These are phyloP conservation scores for Thyridium curvatum DNA, from an alignment of 2,329 filamentous ascomycete species.

Conservation along the genomic window DNA sequence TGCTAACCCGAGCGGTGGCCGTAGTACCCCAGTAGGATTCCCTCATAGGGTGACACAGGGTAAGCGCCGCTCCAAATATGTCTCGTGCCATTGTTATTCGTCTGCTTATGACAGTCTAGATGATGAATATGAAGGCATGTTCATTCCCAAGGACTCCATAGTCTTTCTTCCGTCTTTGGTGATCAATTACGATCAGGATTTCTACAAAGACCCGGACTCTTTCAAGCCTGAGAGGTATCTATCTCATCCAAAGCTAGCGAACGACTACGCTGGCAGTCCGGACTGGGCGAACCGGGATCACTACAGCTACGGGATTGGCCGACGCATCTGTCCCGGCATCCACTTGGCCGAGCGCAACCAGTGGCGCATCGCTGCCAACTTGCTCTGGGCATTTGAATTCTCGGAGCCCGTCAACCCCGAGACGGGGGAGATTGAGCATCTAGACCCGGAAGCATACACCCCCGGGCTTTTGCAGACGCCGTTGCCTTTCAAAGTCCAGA, in stretches of 20 bases:
- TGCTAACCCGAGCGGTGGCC: no score
- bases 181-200: slow-evolving; percentile 18
- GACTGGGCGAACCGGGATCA: slow-evolving; percentile 8
- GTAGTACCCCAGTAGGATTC: no score
- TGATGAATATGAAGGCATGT: slow-evolving; percentile 25
- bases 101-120: slow-evolving; percentile 12
- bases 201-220: slow-evolving; percentile 14
- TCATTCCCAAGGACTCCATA: slow-evolving; percentile 23
- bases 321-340: slow-evolving; percentile 30
- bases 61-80: no score
- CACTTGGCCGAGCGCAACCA: slow-evolving; percentile 38
- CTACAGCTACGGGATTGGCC: slow-evolving; percentile 27
- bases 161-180: slow-evolving; percentile 21
- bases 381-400: slow-evolving; percentile 7
- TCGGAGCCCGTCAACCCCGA: slow-evolving; percentile 3
- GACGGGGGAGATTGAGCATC: slow-evolving; percentile 2
- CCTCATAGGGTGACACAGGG: background rate
- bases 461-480: slow-evolving; percentile 2
- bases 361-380: slow-evolving; percentile 11
- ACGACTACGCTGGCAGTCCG: slow-evolving; percentile 3
- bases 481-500: slow-evolving; percentile 4
- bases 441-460: slow-evolving; percentile 2
- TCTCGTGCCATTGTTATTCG: no score
- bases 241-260: slow-evolving; percentile 2
- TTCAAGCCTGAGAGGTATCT: slow-evolving; percentile 13